Evolutionary conservation across 441 rosid species (phyloP), one percentile per base, ranked within the genome.

Genomic region (Syzygium syzygioides): DNA sequence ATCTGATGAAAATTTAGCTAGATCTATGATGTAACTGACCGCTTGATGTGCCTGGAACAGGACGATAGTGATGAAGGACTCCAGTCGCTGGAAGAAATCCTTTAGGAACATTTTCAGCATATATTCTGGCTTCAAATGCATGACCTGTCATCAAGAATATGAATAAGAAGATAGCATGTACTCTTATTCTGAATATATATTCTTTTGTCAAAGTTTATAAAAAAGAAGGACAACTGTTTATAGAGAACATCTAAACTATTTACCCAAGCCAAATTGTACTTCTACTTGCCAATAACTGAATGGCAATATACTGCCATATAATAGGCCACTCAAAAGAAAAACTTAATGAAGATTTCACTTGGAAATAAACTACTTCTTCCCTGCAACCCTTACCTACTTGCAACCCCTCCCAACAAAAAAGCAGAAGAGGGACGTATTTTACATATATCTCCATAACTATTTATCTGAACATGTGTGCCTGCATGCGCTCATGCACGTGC

Each of bases 21-120:
- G 59, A 28, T 85, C 41, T 85, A 80, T 32, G 26, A 89, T 62
- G 83, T 79, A 87, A 87, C 89, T 54, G 87, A 96, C 99, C 98
- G 94, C 96, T 93, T 89, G 98, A 89, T 91, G 99, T 94, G 86
- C 91, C 93, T 86, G 95, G 91, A 84, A 92, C 93, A 48, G 97
- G 99, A 64, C 90, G 94, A 92, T 96, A 98, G 93, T 95, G 98
- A 94, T 94, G 96, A 87, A 98, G 98, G 91, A 95, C 94, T 86
- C 99, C 99, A 85, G 98, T 95, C 68, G 99, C 99, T 87, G 99
- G 99, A 91, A 98, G 99, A 93, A 97, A 98, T 88, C 99, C 98
- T 88, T 95, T 98, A 14, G 94, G 92, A 91, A 97, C 98, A 91
- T 98, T 98, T 95, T 98, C 99, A 87, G 99, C 99, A 86, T 98